These are phyloP conservation scores for Styphnolobium japonicum DNA, from an alignment of 306 rosid species.

Conservation along the genomic window DNA sequence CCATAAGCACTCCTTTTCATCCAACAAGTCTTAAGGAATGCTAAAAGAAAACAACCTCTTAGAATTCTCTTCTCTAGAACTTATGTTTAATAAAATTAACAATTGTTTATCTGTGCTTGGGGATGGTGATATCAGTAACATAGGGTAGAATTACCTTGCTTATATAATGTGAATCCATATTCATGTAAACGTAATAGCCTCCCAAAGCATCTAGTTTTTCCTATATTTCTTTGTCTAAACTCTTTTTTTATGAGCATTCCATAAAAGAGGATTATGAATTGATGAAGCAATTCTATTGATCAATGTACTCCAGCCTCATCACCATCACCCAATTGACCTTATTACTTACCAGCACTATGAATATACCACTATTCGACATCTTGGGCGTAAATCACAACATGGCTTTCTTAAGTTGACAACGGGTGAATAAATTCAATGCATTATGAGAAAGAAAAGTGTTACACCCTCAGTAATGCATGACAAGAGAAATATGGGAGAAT, in stretches of 20 bases:
- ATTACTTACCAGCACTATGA: neutral
- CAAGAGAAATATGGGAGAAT: no score
- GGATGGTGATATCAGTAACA: neutral
- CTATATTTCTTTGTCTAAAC: constrained; percentile 19
- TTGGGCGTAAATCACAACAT: neutral
- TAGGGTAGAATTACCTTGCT: neutral
- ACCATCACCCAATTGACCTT: neutral
- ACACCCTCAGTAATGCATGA: no score
- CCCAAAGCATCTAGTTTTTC: neutral
- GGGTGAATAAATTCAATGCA: neutral
- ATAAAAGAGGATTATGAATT: neutral
- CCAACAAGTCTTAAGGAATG: neutral
- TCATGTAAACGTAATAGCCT: neutral
- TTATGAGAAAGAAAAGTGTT: neutral
- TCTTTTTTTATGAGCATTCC: neutral
- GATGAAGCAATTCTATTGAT: neutral
- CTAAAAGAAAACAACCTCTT: neutral
- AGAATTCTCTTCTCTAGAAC: neutral
- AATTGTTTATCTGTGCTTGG: neutral
- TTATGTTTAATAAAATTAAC: neutral
- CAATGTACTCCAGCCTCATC: neutral
- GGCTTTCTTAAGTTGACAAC: neutral
- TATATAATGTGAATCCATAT: constrained; percentile 5
- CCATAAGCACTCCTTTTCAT: neutral
- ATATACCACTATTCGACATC: neutral